Evolutionary conservation across 441 rosid species (phyloP), one percentile per base, ranked within the genome.

Genomic region (Eutrema salsugineum): DNA sequence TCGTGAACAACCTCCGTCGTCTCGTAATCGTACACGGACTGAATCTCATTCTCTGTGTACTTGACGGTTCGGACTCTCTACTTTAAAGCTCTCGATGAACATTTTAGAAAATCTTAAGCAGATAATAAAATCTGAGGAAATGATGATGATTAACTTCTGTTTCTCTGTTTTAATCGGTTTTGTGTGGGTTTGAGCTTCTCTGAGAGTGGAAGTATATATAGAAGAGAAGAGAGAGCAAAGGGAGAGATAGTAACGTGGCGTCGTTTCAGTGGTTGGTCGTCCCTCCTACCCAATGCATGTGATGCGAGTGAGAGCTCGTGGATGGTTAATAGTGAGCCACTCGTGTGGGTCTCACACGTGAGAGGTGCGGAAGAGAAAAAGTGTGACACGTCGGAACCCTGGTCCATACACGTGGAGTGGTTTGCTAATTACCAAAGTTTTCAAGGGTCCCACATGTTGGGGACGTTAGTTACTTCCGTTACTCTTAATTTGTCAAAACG

Each of bases 1-100:
- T 94, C 97, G 68, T 90, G 96, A 71, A 89, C 96, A 43, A 94
- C 85, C 72, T 92, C 99, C 16, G 99, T 92, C 56, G 99, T 92
- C 53, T 91, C 88, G 73, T 94, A 94, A 79, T 79, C 76, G 76
- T 94, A 94, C 57, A 87, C 86, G 1, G 99, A 90, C 12, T 81
- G 89, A 62, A 94, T 88, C 91, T 89, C 98, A 62, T 64, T 71
- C 40, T 90, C 94, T 6, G 87, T 70, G 88, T 94, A 94, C 77
- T 81, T 81, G 16, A 94, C 99, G 65, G 65, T 92, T 88, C 3
- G 97, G 94, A 60, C 86, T 78, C 80, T 94, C 99, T 0, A 94
- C 99, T 86, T 84, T 86, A 32, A 91, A 94, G 72, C 81, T 89
- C 72, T 94, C 97, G 16, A 94, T 81, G 17, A 94, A 94, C 97